phyloP scores from a whole-genome alignment of 352 stramenopile genomes.

The Phytophthora chlamydospora region DNA sequence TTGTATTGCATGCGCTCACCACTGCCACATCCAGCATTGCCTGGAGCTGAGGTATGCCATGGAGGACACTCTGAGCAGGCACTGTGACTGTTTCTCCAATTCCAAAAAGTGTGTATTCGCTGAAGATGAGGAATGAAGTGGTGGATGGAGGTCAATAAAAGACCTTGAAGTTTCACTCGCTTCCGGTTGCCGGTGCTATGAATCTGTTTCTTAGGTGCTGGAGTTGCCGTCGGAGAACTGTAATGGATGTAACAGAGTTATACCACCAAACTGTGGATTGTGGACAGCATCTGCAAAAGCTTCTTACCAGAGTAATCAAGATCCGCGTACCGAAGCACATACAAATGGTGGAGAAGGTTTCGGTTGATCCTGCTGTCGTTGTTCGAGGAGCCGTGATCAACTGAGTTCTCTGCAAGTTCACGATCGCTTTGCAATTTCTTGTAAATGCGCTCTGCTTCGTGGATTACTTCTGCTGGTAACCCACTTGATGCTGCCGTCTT shows the following conservation, averaged over 20 bases:
- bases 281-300: neutral
- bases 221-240: constrained; percentile 67
- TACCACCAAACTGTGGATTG: neutral
- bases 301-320: constrained; percentile 60
- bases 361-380: constrained; percentile 35
- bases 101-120: constrained; percentile 41
- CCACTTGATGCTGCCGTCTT: constrained; percentile 79
- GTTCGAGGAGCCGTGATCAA: constrained; percentile 12
- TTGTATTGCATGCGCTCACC: constrained; percentile 74
- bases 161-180: constrained; percentile 4
- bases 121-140: constrained; percentile 20
- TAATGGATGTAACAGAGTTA: constrained; percentile 4
- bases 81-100: constrained; percentile 55
- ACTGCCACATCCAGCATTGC: constrained; percentile 67
- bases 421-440: constrained; percentile 30
- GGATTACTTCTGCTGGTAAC: constrained; percentile 64
- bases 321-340: constrained; percentile 67
- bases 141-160: neutral
- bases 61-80: constrained; percentile 53
- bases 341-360: constrained; percentile 77
- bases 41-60: constrained; percentile 67
- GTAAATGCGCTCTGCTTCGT: constrained; percentile 61
- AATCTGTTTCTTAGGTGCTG: constrained; percentile 73
- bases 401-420: constrained; percentile 24
- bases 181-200: constrained; percentile 28